phyloP scores from a whole-genome alignment of 495 filamentous ascomycete species.

The Hypoxylon intermedium region DNA sequence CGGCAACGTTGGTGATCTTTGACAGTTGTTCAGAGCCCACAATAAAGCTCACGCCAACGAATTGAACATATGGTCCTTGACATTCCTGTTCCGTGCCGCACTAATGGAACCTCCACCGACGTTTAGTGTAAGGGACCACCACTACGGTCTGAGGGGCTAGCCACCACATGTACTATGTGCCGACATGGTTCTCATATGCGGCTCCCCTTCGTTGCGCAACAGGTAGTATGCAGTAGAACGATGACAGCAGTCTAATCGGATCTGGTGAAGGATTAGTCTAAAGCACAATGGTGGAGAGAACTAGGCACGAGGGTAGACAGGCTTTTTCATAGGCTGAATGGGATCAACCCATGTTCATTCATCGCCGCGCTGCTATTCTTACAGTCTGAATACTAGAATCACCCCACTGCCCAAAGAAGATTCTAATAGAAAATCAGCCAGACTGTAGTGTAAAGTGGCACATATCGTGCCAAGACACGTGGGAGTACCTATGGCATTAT shows the following conservation, averaged over 20 bases:
- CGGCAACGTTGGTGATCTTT: background rate
- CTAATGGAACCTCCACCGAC: background rate
- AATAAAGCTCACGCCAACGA: background rate
- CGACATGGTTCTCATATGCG: background rate
- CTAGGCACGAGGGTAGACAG: background rate
- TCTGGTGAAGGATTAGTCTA: background rate
- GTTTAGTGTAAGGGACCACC: background rate
- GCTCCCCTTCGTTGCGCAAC: background rate
- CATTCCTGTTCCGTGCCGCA: too few relatives aligned
- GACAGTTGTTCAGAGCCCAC: background rate
- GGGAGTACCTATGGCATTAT: constrained; percentile 4
- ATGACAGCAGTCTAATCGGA: background rate
- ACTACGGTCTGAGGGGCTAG: background rate
- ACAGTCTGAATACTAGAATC: background rate
- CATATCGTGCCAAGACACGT: constrained; percentile 21
- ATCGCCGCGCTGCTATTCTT: background rate
- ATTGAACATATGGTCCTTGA: background rate
- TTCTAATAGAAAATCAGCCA: constrained; percentile 4
- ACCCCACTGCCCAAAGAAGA: constrained; percentile 7
- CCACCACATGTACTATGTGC: too few relatives aligned
- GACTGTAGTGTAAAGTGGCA: background rate
- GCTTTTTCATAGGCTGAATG: background rate
- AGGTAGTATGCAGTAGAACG: constrained; percentile 3
- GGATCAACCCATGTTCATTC: background rate
- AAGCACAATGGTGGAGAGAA: background rate